These are phyloP conservation scores for Suillus lakei DNA, from an alignment of 768 basidiomycete species.

Conservation along the genomic window DNA sequence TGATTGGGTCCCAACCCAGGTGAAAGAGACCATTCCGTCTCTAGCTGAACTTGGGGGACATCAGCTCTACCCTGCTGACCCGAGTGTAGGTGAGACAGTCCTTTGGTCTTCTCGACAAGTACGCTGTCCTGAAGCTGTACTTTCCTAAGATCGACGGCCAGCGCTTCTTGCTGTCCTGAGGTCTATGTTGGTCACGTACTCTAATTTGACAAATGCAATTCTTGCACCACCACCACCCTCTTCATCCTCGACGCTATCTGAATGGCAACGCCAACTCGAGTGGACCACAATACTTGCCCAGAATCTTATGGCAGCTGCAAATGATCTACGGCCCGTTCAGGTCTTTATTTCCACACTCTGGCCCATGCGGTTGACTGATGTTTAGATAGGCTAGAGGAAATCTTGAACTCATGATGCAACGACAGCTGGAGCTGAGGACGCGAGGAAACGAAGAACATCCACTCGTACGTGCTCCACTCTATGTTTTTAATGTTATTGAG, in stretches of 20 bases:
- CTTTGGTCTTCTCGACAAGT: background rate
- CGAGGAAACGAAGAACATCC: slow-evolving; percentile 72
- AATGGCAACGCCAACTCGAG: slow-evolving; percentile 77
- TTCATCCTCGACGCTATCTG: slow-evolving; percentile 50
- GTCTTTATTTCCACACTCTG: slow-evolving; percentile 40
- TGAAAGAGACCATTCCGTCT: slow-evolving; percentile 83
- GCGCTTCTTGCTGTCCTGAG: slow-evolving; percentile 73
- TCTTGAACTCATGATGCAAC: slow-evolving; percentile 80
- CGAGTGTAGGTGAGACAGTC: slow-evolving; percentile 59
- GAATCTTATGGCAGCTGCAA: slow-evolving; percentile 90
- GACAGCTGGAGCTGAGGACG: slow-evolving; percentile 75
- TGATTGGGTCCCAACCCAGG: slow-evolving; percentile 44
- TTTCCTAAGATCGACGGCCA: slow-evolving; percentile 69
- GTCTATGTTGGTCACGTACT: slow-evolving; percentile 82
- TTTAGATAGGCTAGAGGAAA: slow-evolving; percentile 70
- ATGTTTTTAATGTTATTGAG: background rate
- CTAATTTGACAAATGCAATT: slow-evolving; percentile 69
- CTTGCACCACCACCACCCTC: slow-evolving; percentile 66
- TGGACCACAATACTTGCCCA: slow-evolving; percentile 83
- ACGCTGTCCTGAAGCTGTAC: slow-evolving; percentile 13
- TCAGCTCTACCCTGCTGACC: slow-evolving; percentile 80
- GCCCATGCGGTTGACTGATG: background rate
- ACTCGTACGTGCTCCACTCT: slow-evolving; percentile 54
- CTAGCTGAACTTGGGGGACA: slow-evolving; percentile 81
- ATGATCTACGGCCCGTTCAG: slow-evolving; percentile 89